Conservation (phyloP, 179 eudicot genomes). For the Silene coronaria region DNA sequence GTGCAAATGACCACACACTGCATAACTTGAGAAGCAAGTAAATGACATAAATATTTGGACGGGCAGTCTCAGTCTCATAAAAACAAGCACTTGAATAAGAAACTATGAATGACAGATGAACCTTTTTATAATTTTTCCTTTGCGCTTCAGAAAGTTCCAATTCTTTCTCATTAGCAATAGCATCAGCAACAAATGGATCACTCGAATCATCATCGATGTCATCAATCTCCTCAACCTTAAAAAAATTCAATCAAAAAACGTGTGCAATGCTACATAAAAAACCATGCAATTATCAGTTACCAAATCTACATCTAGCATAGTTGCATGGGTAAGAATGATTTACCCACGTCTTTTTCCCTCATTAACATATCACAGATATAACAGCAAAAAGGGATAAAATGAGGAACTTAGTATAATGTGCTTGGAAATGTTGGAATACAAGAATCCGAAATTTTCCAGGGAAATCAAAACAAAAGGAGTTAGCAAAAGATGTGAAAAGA, state of each 20-base stretch:
- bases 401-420: not conserved
- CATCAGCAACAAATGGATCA: slow-evolving; percentile 85
- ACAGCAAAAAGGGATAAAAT: not conserved
- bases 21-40: not conserved
- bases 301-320: not conserved
- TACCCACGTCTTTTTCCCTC: not conserved
- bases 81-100: not conserved
- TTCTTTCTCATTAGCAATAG: slow-evolving; percentile 74
- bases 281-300: not conserved
- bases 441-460: not conserved
- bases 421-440: not conserved
- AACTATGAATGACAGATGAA: slow-evolving; percentile 14
- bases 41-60: not conserved
- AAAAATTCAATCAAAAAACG: slow-evolving; percentile 13
- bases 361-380: not conserved
- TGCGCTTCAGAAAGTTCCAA: slow-evolving; percentile 69
- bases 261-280: slow-evolving; percentile 1
- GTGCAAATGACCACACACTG: not conserved
- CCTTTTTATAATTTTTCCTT: slow-evolving; percentile 73
- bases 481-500: not conserved
- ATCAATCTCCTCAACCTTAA: slow-evolving; percentile 96
- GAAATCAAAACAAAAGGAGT: not conserved
- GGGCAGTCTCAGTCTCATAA: not conserved
- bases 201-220: slow-evolving; percentile 59
- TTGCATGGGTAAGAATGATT: not conserved